These are phyloP conservation scores for Penicillium freii DNA, from an alignment of 2,329 filamentous ascomycete species.

Conservation along the genomic window DNA sequence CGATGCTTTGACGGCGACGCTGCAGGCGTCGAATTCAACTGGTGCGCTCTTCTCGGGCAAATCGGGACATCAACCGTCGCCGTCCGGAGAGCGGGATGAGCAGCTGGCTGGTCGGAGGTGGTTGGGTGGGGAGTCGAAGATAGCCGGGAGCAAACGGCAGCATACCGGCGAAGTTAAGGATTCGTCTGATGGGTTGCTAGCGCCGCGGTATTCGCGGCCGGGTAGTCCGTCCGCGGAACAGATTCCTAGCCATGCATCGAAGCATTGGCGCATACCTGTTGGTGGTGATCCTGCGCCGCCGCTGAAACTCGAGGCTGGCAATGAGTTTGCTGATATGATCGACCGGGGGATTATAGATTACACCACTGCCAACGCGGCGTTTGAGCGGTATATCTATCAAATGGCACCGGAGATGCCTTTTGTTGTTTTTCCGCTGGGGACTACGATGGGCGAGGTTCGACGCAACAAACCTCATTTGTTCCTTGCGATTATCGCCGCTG, in stretches of 20 bases:
- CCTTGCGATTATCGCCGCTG: conserved; percentile 56
- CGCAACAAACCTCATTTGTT: conserved; percentile 60
- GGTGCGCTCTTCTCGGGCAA: conserved; percentile 19
- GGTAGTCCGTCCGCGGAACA: conserved; percentile 24
- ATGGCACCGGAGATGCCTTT: conserved; percentile 58
- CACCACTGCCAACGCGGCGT: conserved; percentile 55
- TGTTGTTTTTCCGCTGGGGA: conserved; percentile 56
- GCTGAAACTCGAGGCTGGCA: conserved; percentile 17
- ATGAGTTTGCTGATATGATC: conserved; percentile 47
- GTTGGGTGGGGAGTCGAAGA: conserved; percentile 18
- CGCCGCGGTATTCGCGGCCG: conserved; percentile 25
- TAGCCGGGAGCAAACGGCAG: conserved; percentile 33
- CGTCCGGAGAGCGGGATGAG: conserved; percentile 34
- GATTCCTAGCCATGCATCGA: conserved; percentile 14
- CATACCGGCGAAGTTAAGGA: conserved; percentile 33
- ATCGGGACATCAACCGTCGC: conserved; percentile 16
- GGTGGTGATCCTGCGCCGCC: conserved; percentile 14
- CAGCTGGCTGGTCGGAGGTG: conserved; percentile 34
- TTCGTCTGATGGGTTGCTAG: conserved; percentile 12
- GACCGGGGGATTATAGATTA: conserved; percentile 52
- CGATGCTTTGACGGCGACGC: conserved; percentile 76
- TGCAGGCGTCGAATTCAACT: conserved; percentile 57
- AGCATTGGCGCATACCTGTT: conserved; percentile 25
- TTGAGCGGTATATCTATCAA: conserved; percentile 54
- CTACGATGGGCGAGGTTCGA: conserved; percentile 54